Evolutionary conservation across 768 basidiomycete genomes (phyloP), one percentile per base, ranked within the genome.

Genomic region (Hysterangium stoloniferum): DNA sequence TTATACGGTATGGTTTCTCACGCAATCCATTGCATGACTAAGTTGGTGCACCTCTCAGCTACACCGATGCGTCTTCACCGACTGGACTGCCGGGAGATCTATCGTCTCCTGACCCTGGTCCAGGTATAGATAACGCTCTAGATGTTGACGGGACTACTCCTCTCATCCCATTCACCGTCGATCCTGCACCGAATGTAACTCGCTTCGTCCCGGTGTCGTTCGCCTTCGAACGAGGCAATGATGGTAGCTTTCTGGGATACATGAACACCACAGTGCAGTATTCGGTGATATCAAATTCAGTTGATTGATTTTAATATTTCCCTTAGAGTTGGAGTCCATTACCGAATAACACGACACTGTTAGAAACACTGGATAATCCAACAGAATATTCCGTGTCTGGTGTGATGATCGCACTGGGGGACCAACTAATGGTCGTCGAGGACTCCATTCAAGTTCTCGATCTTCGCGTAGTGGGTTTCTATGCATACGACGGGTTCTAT

Each of bases 251-350:
- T 58, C 56, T 65, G 31, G 63, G 58, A 1, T 66, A 63, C 56
- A 57, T 66, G 54, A 66, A 66, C 50, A 54, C 52, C 53, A 65
- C 61, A 6, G 64, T 63, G 27, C 32, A 60, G 51, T 22, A 27
- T 31, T 50, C 27, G 49, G n/a, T 17, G 9, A 19, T 36, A 12
- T 45, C 40, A 11, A 9, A n/a, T 42, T 24, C 40, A n/a, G 22
- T 42, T 42, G 33, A 34, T 42, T 9, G 40, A 42, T n/a, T 32
- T 29, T 8, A 11, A 45, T 25, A 7, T 19, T 50, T 11, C 22
- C 29, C 8, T 20, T 27, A 53, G 52, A 53, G 52, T 29, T 53
- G 52, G 52, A n/a, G 20, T 28, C 52, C 37, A 36, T 41, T 37
- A 19, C 22, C 12, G 8, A 27, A 33, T 25, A 34, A 27, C 20